Percentiles rank a stretch among this genome's conserved stretches.
phyloP scores from a whole-genome alignment of 2,329 filamentous ascomycete species.

The Curvularia sp. region DNA sequence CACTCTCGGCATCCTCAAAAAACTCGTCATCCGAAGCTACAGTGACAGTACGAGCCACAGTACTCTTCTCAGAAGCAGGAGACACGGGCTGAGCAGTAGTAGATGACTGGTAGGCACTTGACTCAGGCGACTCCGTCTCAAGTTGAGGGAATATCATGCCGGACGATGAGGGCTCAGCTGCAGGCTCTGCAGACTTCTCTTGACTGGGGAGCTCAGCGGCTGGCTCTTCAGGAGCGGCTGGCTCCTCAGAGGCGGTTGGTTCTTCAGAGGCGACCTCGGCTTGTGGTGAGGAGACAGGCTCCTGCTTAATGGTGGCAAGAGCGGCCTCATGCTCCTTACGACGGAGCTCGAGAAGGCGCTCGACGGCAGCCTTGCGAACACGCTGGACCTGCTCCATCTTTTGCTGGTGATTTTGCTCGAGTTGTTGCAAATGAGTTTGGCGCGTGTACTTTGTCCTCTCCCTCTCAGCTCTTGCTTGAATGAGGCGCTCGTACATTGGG shows the following conservation, averaged over 20 bases:
- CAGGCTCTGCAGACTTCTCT: constrained; percentile 35
- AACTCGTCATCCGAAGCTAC: constrained; percentile 60
- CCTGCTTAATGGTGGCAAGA: constrained; percentile 29
- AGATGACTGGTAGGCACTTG: constrained; percentile 75
- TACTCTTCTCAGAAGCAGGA: constrained; percentile 37
- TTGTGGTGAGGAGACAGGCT: constrained; percentile 41
- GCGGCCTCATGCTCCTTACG: constrained; percentile 47
- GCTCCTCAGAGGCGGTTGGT: constrained; percentile 7
- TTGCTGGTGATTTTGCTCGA: constrained; percentile 35
- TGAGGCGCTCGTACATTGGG: constrained; percentile 34
- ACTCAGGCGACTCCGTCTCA: constrained; percentile 87
- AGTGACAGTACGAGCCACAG: constrained; percentile 42
- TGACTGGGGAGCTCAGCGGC: constrained; percentile 46
- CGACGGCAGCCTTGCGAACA: constrained; percentile 48
- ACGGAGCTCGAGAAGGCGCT: constrained; percentile 42
- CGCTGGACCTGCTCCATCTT: constrained; percentile 41
- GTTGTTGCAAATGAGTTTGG: constrained; percentile 29
- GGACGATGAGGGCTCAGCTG: constrained; percentile 37
- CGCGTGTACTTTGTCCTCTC: constrained; percentile 34
- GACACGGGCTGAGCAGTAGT: constrained; percentile 40
- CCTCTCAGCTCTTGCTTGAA: constrained; percentile 36
- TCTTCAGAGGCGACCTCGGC: constrained; percentile 20
- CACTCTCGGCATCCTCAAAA: constrained; percentile 66
- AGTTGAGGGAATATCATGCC: constrained; percentile 97
- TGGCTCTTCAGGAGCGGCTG: constrained; percentile 12